phyloP scores from a whole-genome alignment of 2,329 filamentous ascomycete species.

The Colletotrichum aenigma region DNA sequence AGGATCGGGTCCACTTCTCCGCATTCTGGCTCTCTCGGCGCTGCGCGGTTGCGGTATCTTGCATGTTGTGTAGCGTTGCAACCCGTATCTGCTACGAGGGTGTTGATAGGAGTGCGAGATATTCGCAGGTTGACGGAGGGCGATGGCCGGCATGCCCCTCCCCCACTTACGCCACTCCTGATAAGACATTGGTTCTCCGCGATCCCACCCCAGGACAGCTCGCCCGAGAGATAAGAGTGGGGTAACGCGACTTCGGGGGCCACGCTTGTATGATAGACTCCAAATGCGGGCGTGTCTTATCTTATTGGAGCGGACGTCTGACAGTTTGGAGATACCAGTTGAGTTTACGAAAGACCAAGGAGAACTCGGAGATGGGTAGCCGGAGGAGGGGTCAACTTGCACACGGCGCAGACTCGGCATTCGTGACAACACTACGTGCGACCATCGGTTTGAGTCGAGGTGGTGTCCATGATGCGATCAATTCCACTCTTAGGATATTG shows the following conservation, averaged over 20 bases:
- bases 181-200: background rate
- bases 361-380: background rate
- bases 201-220: background rate
- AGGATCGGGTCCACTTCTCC: background rate
- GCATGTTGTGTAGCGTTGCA: background rate
- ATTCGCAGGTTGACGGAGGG: background rate
- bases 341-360: background rate
- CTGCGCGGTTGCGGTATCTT: background rate
- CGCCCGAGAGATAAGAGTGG: conserved; percentile 9
- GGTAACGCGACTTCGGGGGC: background rate
- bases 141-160: background rate
- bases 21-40: background rate
- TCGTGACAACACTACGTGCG: background rate
- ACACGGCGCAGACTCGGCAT: background rate
- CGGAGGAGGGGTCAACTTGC: background rate
- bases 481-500: background rate
- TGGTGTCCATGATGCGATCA: background rate
- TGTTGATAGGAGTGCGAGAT: background rate
- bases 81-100: background rate
- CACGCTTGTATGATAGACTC: background rate
- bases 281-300: background rate
- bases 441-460: background rate
- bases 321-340: background rate
- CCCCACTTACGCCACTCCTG: conserved; percentile 2
- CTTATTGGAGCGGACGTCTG: background rate